Evolutionary conservation across 148 eudicot genomes (phyloP).

Genomic region (Rhododendron mucronatum): DNA sequence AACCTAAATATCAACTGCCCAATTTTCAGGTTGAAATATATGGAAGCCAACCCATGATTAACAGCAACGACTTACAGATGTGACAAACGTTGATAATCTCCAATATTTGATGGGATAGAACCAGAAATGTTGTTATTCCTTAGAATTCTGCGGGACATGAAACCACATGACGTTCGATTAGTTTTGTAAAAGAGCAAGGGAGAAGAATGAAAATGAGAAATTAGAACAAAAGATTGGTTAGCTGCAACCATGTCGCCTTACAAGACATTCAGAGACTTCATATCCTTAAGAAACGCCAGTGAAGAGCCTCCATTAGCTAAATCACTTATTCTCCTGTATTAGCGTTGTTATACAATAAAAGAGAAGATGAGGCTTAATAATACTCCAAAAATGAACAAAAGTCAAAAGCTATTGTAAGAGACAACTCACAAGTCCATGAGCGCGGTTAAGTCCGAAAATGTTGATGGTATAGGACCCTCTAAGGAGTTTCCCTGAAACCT

Average conservation of each 20-base stretch:
- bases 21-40: neutral
- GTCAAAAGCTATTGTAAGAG: neutral
- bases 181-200: neutral
- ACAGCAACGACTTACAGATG: slow-evolving; percentile 54
- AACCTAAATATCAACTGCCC: slow-evolving; percentile 1
- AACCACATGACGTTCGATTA: neutral
- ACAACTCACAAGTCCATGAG: slow-evolving; percentile 51
- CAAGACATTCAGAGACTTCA: slow-evolving; percentile 51
- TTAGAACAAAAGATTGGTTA: neutral
- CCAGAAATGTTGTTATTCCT: slow-evolving; percentile 72
- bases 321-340: slow-evolving; percentile 66
- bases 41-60: neutral
- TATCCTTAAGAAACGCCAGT: slow-evolving; percentile 40
- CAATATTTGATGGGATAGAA: slow-evolving; percentile 53
- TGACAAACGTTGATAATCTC: slow-evolving; percentile 34
- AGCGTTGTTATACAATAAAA: neutral
- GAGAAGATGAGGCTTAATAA: neutral
- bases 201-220: neutral
- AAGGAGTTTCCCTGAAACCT: slow-evolving; percentile 63
- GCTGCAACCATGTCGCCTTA: slow-evolving; percentile 29
- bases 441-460: slow-evolving; percentile 37
- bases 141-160: slow-evolving; percentile 41
- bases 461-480: slow-evolving; percentile 54
- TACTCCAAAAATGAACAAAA: neutral
- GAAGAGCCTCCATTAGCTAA: slow-evolving; percentile 61